Base-by-base conservation (phyloP, 805 yeast genomes). In the Candida alai region DNA sequence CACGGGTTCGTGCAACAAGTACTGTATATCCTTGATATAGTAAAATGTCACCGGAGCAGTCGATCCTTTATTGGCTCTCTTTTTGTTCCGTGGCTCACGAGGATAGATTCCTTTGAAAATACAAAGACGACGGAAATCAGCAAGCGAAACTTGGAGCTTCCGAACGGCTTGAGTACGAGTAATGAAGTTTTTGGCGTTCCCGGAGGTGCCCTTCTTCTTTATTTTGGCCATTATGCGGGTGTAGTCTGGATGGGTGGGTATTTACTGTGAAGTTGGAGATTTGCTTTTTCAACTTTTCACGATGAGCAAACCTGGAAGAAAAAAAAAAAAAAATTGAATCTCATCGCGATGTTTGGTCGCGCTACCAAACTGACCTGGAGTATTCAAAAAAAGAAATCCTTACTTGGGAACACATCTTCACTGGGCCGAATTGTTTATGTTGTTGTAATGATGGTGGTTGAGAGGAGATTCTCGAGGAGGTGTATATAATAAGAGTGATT, bases 91-190 rank as follows among this genome's bases (percentile, higher is more conserved):
- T 30, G 97, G 97, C 56, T 88, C 97, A 58, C 98, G 78, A 35
- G 98, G 98, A 57, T 87, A 93, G 44, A 93, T 89, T 34, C 98
- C 98, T 62, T 93, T 93, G 74, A 93, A 87, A 58, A 93, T 93
- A 73, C 98, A 93, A 55, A 93, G 73, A 54, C 98, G 79, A 66
- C 96, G 80, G 76, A 93, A 93, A 65, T 93, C 98, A 9, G 97
- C 97, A 32, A 93, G 71, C 2, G 97, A 84, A 19, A 93, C 83
- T 63, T 93, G 98, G 42, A 93, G 69, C 57, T 82, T 87, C 62
- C 82, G 80, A 32, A 93, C 82, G 4, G 98, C 98, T 60, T 87
- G 96, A 1, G 96, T 82, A 64, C 98, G 77, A 29, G 97, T 89
- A 55, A 93, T 74, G 64, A 82, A 93, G 62, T 87, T 85, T 65